These are phyloP conservation scores for Alternaria tenuissima DNA, from an alignment of 2,329 filamentous ascomycete species.

Conservation along the genomic window DNA sequence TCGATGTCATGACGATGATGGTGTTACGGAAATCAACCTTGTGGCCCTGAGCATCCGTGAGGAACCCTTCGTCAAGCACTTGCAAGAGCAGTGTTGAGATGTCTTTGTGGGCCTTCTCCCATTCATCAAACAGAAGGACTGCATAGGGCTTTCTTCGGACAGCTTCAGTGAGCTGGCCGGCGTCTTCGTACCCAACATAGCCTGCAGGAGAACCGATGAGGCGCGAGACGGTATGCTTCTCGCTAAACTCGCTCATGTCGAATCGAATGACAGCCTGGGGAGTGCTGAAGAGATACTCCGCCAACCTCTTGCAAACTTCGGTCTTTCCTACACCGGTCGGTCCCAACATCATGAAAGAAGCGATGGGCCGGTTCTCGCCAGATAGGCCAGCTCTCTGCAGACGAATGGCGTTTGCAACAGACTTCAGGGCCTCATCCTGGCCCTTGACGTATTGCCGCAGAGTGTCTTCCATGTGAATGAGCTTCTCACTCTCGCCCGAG, in stretches of 20 bases:
- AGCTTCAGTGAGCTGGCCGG: conserved; percentile 93
- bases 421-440: conserved; percentile 90
- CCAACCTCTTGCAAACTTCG: conserved; percentile 95
- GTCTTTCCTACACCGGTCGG: conserved; percentile 98
- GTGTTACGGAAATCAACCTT: conserved; percentile 98
- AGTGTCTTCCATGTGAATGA: conserved; percentile 94
- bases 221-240: conserved; percentile 93
- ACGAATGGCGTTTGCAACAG: conserved; percentile 90
- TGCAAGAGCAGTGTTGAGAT: conserved; percentile 92
- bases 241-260: conserved; percentile 98
- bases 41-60: conserved; percentile 94
- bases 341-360: conserved; percentile 97
- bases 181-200: conserved; percentile 96
- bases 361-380: conserved; percentile 88
- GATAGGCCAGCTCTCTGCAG: conserved; percentile 92
- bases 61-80: conserved; percentile 93
- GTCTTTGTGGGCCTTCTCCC: conserved; percentile 96
- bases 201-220: conserved; percentile 93
- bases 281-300: conserved; percentile 90
- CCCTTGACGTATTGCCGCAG: conserved; percentile 85
- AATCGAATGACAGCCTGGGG: conserved; percentile 91
- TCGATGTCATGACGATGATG: conserved; percentile 94
- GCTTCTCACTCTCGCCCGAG: conserved; percentile 90
- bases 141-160: conserved; percentile 95
- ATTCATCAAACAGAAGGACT: conserved; percentile 94